Percentiles rank a stretch among this genome's conserved stretches.
Evolutionary conservation across 768 basidiomycete genomes (phyloP).

Genomic region (Goffeauzyma gilvescens): DNA sequence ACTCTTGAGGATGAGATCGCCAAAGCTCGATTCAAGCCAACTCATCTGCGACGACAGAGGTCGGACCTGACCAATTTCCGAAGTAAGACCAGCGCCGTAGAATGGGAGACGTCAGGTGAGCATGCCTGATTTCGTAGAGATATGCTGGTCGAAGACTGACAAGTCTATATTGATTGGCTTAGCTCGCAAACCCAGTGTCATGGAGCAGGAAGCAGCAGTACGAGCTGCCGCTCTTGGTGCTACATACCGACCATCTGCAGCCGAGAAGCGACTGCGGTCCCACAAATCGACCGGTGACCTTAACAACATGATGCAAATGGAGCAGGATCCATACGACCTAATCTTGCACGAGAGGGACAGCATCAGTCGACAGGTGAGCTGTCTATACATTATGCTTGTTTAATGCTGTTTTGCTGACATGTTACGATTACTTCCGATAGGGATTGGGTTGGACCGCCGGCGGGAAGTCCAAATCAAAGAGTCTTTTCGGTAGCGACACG

Average conservation of each 20-base stretch:
- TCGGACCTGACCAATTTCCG: conserved; percentile 10
- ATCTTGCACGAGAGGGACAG: neutral
- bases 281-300: conserved; percentile 8
- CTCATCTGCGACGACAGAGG: conserved; percentile 6
- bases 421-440: neutral
- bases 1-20: too few relatives aligned
- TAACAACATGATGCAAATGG: neutral
- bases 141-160: too few relatives aligned
- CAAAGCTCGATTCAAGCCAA: conserved; percentile 2
- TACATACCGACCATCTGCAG: too few relatives aligned
- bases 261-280: conserved; percentile 3
- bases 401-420: neutral
- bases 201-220: too few relatives aligned
- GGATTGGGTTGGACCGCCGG: conserved; percentile 1
- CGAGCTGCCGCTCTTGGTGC: too few relatives aligned
- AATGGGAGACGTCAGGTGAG: too few relatives aligned
- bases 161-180: too few relatives aligned
- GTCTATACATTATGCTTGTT: too few relatives aligned
- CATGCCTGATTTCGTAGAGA: too few relatives aligned
- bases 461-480: too few relatives aligned
- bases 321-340: neutral
- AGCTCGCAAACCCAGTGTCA: too few relatives aligned
- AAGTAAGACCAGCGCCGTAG: too few relatives aligned
- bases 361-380: conserved; percentile 1
- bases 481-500: neutral